These are phyloP conservation scores for Exophiala sideris DNA, from an alignment of 2,329 filamentous ascomycete genomes.

Conservation along the genomic window DNA sequence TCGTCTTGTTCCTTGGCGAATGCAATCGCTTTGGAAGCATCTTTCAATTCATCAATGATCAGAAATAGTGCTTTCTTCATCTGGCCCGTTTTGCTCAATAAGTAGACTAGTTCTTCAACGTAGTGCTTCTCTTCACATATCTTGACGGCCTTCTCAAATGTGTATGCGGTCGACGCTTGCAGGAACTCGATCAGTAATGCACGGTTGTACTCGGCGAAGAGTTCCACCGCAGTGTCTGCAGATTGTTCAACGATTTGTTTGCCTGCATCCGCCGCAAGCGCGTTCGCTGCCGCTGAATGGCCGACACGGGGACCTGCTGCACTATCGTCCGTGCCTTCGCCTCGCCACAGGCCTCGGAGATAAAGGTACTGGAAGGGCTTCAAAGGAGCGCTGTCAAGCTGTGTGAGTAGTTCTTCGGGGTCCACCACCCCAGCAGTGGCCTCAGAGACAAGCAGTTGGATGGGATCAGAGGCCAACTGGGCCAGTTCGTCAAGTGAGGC, in stretches of 20 bases:
- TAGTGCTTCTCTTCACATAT: constrained; percentile 79
- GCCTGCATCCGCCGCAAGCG: constrained; percentile 54
- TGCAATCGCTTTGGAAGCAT: constrained; percentile 87
- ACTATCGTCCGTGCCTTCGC: constrained; percentile 48
- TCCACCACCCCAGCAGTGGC: constrained; percentile 83
- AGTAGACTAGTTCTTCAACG: constrained; percentile 88
- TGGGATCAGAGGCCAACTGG: constrained; percentile 75
- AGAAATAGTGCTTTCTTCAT: constrained; percentile 87
- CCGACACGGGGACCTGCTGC: constrained; percentile 38
- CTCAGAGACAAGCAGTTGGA: constrained; percentile 83
- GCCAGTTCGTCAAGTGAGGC: constrained; percentile 70
- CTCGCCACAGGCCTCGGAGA: constrained; percentile 78
- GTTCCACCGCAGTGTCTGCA: constrained; percentile 77
- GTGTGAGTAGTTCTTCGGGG: constrained; percentile 71
- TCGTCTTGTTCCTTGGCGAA: constrained; percentile 95
- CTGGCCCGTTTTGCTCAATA: constrained; percentile 92
- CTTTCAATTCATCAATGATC: constrained; percentile 87
- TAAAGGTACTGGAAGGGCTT: constrained; percentile 88
- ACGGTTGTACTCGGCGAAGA: constrained; percentile 83
- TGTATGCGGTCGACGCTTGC: constrained; percentile 78
- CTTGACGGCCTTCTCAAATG: constrained; percentile 68
- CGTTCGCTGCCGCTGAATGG: constrained; percentile 34
- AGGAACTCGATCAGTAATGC: constrained; percentile 81
- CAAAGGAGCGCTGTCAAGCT: constrained; percentile 66
- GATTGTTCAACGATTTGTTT: constrained; percentile 76